Conservation (phyloP, 2,329 filamentous ascomycete genomes). For the Drechslerella dactyloides region DNA sequence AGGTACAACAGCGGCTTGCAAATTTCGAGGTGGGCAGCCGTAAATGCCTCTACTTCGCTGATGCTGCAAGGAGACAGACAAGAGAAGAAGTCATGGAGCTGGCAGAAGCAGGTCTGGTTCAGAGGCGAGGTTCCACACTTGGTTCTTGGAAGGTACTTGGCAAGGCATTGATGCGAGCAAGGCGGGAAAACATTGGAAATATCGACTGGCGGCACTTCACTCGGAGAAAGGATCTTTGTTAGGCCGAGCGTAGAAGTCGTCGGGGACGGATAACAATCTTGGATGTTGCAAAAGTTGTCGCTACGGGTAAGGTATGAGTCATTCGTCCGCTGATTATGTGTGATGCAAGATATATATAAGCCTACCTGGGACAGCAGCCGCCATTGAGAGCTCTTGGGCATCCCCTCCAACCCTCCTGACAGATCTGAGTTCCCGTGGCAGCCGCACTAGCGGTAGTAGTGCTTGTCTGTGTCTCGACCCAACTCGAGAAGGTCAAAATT, state of each 20-base stretch:
- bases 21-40: slow-evolving; percentile 31
- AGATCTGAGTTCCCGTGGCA: slow-evolving; percentile 14
- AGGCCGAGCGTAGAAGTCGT: slow-evolving; percentile 8
- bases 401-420: slow-evolving; percentile 33
- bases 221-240: slow-evolving; percentile 30
- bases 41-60: slow-evolving; percentile 16
- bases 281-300: slow-evolving; percentile 31
- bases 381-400: slow-evolving; percentile 35
- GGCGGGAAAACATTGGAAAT: slow-evolving; percentile 30
- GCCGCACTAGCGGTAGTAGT: background rate
- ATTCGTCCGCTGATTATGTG: background rate
- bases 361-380: slow-evolving; percentile 37
- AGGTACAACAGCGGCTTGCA: slow-evolving; percentile 43
- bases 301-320: slow-evolving; percentile 3
- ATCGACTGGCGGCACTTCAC: slow-evolving; percentile 28
- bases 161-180: slow-evolving; percentile 39
- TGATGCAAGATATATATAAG: background rate
- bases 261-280: slow-evolving; percentile 32
- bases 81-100: slow-evolving; percentile 34
- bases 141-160: slow-evolving; percentile 26
- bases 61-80: slow-evolving; percentile 25
- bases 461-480: background rate
- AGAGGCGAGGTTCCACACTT: slow-evolving; percentile 22
- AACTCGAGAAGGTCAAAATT: slow-evolving; percentile 15
- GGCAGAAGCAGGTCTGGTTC: slow-evolving; percentile 42